A percentile compares a stretch with the other conserved stretches of the same genome.
These are phyloP conservation scores for Myochromella boudieri DNA, from an alignment of 768 basidiomycete genomes.

Conservation along the genomic window DNA sequence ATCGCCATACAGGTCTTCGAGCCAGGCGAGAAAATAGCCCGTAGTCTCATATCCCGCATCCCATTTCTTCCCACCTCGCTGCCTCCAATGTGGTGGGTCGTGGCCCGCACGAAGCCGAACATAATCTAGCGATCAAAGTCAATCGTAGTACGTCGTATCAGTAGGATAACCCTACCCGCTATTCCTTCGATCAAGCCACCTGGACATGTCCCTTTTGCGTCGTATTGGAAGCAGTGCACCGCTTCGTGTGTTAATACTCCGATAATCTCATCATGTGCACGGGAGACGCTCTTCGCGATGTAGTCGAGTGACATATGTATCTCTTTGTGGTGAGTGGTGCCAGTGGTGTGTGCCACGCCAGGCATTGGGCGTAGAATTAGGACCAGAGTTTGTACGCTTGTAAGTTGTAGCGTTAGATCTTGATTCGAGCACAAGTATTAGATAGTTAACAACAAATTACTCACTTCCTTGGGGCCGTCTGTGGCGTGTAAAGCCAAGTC, in stretches of 20 bases:
- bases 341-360: conserved; percentile 70
- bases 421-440: background rate
- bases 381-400: conserved; percentile 51
- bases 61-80: conserved; percentile 51
- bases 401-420: too few species aligned
- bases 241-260: conserved; percentile 77
- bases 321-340: conserved; percentile 59
- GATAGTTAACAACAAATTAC: conserved; percentile 8
- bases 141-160: background rate
- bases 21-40: conserved; percentile 74
- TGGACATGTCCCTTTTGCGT: conserved; percentile 59
- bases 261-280: conserved; percentile 58
- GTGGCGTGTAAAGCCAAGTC: conserved; percentile 40
- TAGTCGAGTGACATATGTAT: conserved; percentile 73
- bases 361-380: conserved; percentile 66
- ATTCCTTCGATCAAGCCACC: conserved; percentile 78
- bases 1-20: conserved; percentile 50
- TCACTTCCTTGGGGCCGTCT: conserved; percentile 37
- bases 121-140: conserved; percentile 53
- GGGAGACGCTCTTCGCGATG: conserved; percentile 41
- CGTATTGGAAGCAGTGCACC: conserved; percentile 78
- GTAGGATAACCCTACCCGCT: conserved; percentile 51
- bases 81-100: conserved; percentile 71
- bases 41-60: conserved; percentile 77
- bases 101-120: conserved; percentile 62